Percentiles rank a stretch among this genome's conserved stretches.
These are phyloP conservation scores for Vigna trinervia DNA, from an alignment of 306 rosid species.

Conservation along the genomic window DNA sequence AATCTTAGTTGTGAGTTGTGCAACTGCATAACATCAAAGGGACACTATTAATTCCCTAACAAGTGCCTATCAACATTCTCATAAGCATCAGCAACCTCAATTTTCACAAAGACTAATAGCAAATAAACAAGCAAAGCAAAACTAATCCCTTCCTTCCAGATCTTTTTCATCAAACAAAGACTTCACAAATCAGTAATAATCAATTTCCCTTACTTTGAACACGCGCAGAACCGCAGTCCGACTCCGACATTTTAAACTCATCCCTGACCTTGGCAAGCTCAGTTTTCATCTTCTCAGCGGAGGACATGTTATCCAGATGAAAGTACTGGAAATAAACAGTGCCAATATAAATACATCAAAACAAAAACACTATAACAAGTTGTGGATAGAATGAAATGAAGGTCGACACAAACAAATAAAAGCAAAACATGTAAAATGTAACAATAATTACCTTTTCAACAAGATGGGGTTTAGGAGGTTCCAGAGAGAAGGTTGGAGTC, in stretches of 20 bases:
- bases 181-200: slow-evolving; percentile 31
- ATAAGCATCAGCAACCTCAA: slow-evolving; percentile 14
- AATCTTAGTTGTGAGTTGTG: slow-evolving; percentile 86
- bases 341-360: slow-evolving; percentile 34
- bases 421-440: slow-evolving; percentile 1
- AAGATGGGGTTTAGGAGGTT: neutral
- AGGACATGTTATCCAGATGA: slow-evolving; percentile 93
- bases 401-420: neutral
- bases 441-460: neutral
- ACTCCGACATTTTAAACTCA: slow-evolving; percentile 92
- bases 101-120: slow-evolving; percentile 26
- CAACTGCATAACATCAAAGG: slow-evolving; percentile 67
- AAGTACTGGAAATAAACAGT: slow-evolving; percentile 69
- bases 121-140: neutral
- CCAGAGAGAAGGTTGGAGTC: neutral
- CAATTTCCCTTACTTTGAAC: slow-evolving; percentile 76
- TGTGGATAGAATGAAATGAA: neutral
- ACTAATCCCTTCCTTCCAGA: neutral
- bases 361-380: neutral
- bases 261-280: slow-evolving; percentile 83
- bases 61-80: slow-evolving; percentile 16
- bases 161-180: slow-evolving; percentile 17
- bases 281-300: slow-evolving; percentile 79
- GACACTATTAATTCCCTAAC: slow-evolving; percentile 33
- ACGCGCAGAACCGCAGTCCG: slow-evolving; percentile 91